Percentiles rank a stretch among this genome's conserved stretches.
Evolutionary conservation across 306 rosid species (phyloP).

Genomic region (Arachis hypogaea): DNA sequence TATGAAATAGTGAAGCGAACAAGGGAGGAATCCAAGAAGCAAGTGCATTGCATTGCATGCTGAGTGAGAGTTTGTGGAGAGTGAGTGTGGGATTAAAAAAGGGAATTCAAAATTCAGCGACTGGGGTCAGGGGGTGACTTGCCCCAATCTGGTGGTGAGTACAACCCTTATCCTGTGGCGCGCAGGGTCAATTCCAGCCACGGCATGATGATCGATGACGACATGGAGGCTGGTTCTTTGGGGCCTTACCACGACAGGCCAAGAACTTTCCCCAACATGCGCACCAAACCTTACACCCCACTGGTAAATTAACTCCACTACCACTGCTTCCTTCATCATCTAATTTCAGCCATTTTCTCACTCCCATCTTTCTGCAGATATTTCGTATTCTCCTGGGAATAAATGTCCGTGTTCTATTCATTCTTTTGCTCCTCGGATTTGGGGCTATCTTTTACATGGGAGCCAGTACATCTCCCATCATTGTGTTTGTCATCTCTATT

Average conservation of each 20-base stretch:
- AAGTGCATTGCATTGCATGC: constrained; percentile 28
- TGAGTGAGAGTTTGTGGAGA: too few species aligned
- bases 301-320: constrained; percentile 56
- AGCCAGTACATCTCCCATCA: constrained; percentile 85
- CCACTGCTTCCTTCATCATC: not conserved
- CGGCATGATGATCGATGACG: constrained; percentile 64
- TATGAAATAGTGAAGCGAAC: not conserved
- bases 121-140: constrained; percentile 96
- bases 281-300: constrained; percentile 80
- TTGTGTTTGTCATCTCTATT: constrained; percentile 83
- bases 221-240: constrained; percentile 68
- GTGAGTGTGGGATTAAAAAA: constrained; percentile 28
- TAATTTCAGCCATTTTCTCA: not conserved
- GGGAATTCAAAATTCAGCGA: constrained; percentile 79
- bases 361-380: constrained; percentile 57
- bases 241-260: constrained; percentile 78
- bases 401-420: constrained; percentile 69
- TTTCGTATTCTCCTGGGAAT: constrained; percentile 76
- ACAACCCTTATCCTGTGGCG: constrained; percentile 66
- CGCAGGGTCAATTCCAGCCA: constrained; percentile 76
- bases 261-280: constrained; percentile 91
- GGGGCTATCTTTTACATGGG: constrained; percentile 87
- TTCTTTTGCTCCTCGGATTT: constrained; percentile 68
- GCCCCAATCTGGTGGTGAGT: constrained; percentile 92
- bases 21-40: not conserved